A percentile compares a stretch with the other conserved stretches of the same genome.
Evolutionary conservation across 2,329 filamentous ascomycete species (phyloP).

Genomic region (Hirsutella minnesotensis): DNA sequence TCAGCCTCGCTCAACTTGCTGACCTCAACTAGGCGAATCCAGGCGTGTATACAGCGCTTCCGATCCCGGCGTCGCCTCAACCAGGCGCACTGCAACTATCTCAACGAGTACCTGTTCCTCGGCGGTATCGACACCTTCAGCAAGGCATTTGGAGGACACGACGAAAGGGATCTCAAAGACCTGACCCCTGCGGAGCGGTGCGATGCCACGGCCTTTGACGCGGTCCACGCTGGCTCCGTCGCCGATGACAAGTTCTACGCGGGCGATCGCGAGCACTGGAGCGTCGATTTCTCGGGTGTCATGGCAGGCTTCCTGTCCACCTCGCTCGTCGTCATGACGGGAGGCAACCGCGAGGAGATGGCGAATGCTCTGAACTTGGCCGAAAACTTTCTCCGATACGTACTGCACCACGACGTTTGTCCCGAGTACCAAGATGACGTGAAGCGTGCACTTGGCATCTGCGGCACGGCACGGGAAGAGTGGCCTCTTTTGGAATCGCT

Average conservation of each 20-base stretch:
- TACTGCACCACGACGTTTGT: conserved; percentile 75
- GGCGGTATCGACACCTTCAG: conserved; percentile 60
- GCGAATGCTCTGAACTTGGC: conserved; percentile 53
- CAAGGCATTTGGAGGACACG: conserved; percentile 49
- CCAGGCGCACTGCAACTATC: conserved; percentile 46
- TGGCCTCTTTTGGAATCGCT: conserved; percentile 46
- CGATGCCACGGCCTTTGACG: conserved; percentile 50
- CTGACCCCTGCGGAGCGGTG: conserved; percentile 53
- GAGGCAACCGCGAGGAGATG: conserved; percentile 42
- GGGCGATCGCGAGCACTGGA: conserved; percentile 46
- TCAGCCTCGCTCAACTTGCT: conserved; percentile 3
- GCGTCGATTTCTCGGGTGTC: conserved; percentile 70
- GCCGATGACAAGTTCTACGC: conserved; percentile 35
- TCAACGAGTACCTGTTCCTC: conserved; percentile 70
- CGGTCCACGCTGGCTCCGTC: conserved; percentile 36
- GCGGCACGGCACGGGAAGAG: conserved; percentile 54
- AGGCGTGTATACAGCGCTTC: conserved; percentile 75
- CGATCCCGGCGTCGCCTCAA: conserved; percentile 65
- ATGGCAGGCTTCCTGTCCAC: conserved; percentile 67
- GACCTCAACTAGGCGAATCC: conserved; percentile 51
- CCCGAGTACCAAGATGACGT: conserved; percentile 65
- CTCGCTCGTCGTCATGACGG: conserved; percentile 39
- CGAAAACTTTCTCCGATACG: conserved; percentile 79
- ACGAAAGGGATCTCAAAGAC: conserved; percentile 37
- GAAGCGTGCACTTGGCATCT: conserved; percentile 51